A percentile compares a stretch with the other conserved stretches of the same genome.
Conservation (phyloP, 2,329 filamentous ascomycete genomes). For the Cladosporium oxysporum region DNA sequence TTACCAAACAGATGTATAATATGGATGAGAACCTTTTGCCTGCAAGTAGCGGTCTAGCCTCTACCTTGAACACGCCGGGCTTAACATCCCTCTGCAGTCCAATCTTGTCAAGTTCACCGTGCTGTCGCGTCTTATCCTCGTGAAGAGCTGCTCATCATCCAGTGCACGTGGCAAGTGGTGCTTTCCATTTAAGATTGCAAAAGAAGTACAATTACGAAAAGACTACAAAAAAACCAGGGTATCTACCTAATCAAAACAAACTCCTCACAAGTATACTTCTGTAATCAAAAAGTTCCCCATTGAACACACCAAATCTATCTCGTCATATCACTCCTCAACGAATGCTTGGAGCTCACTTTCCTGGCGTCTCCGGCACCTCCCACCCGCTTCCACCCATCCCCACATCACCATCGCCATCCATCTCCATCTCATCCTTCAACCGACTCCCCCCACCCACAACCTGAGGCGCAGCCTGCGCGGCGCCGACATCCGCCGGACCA, state of each 20-base stretch:
- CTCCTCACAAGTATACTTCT: no score
- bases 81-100: no score
- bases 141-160: no score
- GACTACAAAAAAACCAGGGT: not conserved
- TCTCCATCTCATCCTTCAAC: not conserved
- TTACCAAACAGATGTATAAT: no score
- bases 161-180: no score
- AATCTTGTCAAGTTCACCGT: no score
- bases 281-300: no score
- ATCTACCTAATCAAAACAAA: constrained; percentile 7
- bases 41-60: no score
- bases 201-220: not conserved
- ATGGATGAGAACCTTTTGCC: no score
- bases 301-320: no score
- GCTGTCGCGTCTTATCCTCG: no score
- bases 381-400: constrained; percentile 29
- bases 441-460: not conserved
- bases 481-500: constrained; percentile 3
- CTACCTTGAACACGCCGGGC: no score
- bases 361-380: constrained; percentile 50
- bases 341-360: constrained; percentile 15
- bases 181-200: not conserved
- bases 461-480: not conserved
- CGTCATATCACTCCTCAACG: not conserved
- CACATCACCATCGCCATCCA: not conserved